Evolutionary conservation across 83 land plant species (phyloP).

Genomic region (Larix sibirica): DNA sequence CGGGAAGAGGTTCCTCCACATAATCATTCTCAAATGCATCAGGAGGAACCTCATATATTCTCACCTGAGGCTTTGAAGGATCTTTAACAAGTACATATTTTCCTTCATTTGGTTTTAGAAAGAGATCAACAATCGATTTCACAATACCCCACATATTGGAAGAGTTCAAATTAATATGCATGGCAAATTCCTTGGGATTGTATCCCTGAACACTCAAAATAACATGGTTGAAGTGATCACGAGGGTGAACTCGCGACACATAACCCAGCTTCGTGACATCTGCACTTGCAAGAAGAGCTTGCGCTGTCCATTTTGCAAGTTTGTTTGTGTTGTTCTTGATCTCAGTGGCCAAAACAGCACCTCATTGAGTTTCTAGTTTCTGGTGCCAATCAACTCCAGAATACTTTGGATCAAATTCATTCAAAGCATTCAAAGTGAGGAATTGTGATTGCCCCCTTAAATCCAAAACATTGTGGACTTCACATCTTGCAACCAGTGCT

Average conservation of each 20-base stretch:
- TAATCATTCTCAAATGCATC: slow-evolving; percentile 72
- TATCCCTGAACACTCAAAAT: slow-evolving; percentile 86
- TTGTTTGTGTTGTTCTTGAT: slow-evolving; percentile 96
- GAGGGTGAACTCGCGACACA: slow-evolving; percentile 89
- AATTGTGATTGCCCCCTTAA: slow-evolving; percentile 64
- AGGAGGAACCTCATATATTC: slow-evolving; percentile 52
- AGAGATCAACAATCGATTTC: slow-evolving; percentile 54
- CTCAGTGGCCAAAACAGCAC: slow-evolving; percentile 95
- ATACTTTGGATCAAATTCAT: slow-evolving; percentile 93
- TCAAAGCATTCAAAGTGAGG: slow-evolving; percentile 86
- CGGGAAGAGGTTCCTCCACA: slow-evolving; percentile 44
- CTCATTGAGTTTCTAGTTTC: slow-evolving; percentile 94
- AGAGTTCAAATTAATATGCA: slow-evolving; percentile 52
- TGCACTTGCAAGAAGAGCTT: slow-evolving; percentile 86
- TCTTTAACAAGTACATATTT: too few relatives aligned
- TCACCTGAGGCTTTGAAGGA: slow-evolving; percentile 53
- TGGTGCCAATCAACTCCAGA: slow-evolving; percentile 98
- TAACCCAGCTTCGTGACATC: slow-evolving; percentile 96
- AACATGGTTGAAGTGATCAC: slow-evolving; percentile 88
- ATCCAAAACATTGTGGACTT: slow-evolving; percentile 85
- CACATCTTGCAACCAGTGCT: slow-evolving; percentile 80
- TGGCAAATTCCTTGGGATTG: slow-evolving; percentile 76
- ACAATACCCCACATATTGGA: slow-evolving; percentile 64
- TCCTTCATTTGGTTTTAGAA: too few relatives aligned
- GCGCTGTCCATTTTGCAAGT: slow-evolving; percentile 97